Evolutionary conservation across 1,284 basidiomycete species (phyloP).

Genomic region (Caloboletus inedulis): DNA sequence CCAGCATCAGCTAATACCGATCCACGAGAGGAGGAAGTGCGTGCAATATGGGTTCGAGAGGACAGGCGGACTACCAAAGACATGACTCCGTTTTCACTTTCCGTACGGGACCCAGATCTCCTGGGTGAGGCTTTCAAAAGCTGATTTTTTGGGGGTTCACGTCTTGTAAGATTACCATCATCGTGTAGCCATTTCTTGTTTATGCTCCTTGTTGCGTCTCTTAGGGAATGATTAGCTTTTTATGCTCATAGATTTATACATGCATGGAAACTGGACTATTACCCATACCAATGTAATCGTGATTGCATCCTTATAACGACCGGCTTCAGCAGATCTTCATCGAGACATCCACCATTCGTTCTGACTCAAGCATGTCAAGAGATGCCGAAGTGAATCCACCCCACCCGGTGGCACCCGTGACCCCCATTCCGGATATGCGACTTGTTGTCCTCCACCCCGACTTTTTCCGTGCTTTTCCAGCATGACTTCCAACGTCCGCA

Average conservation of each 20-base stretch:
- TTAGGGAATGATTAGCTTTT: slow-evolving; percentile 13
- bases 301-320: slow-evolving; percentile 11
- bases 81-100: slow-evolving; percentile 36
- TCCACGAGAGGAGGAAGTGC: slow-evolving; percentile 63
- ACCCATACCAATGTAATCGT: slow-evolving; percentile 12
- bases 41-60: slow-evolving; percentile 67
- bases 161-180: slow-evolving; percentile 5
- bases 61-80: slow-evolving; percentile 53
- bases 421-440: slow-evolving; percentile 24
- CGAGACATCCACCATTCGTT: slow-evolving; percentile 46
- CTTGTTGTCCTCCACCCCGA: slow-evolving; percentile 22
- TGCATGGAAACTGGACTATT: slow-evolving; percentile 3
- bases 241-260: slow-evolving; percentile 31
- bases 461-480: slow-evolving; percentile 40
- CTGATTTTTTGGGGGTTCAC: slow-evolving; percentile 23
- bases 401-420: slow-evolving; percentile 43
- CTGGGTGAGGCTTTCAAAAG: slow-evolving; percentile 58
- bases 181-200: slow-evolving; percentile 8
- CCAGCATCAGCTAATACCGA: slow-evolving; percentile 38
- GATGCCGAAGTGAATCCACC: slow-evolving; percentile 45
- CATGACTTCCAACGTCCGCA: slow-evolving; percentile 21
- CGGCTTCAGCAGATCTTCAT: not conserved
- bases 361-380: slow-evolving; percentile 45
- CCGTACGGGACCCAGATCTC: slow-evolving; percentile 28
- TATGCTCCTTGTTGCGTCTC: slow-evolving; percentile 9